Conservation (phyloP, 192 early-diverging fungal species). For the Spinellus fusiger region DNA sequence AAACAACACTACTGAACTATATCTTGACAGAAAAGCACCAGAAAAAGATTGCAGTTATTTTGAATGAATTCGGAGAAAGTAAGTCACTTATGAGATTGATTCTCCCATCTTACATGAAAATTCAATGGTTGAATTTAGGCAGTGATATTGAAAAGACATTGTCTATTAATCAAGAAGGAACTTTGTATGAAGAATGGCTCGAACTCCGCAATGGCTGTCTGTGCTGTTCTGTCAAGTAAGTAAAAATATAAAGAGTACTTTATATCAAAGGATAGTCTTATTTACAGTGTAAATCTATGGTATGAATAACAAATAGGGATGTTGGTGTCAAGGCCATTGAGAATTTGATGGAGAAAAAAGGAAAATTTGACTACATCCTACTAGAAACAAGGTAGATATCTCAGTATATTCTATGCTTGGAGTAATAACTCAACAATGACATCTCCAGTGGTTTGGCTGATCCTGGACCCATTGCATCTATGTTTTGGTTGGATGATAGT, state of each 20-base stretch:
- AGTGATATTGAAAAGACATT: conserved; percentile 93
- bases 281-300: not conserved
- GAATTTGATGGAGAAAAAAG: conserved; percentile 83
- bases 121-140: conserved; percentile 32
- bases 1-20: conserved; percentile 89
- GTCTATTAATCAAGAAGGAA: conserved; percentile 74
- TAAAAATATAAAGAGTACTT: not conserved
- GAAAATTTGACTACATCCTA: conserved; percentile 93
- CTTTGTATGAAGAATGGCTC: conserved; percentile 92
- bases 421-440: not conserved
- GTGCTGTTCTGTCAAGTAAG: conserved; percentile 94
- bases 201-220: conserved; percentile 97
- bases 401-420: conserved; percentile 37
- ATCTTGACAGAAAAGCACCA: conserved; percentile 79
- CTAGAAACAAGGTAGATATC: conserved; percentile 74
- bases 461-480: conserved; percentile 83
- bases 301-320: too few relatives aligned
- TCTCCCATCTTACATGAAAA: conserved; percentile 1
- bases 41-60: conserved; percentile 95
- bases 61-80: conserved; percentile 98
- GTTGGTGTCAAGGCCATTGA: conserved; percentile 93
- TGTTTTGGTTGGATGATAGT: conserved; percentile 97
- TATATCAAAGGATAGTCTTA: not conserved
- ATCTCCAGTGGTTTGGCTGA: conserved; percentile 42
- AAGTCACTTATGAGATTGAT: not conserved